Base-by-base conservation (phyloP, 1,284 basidiomycete species). In the Trametes polyzona region DNA sequence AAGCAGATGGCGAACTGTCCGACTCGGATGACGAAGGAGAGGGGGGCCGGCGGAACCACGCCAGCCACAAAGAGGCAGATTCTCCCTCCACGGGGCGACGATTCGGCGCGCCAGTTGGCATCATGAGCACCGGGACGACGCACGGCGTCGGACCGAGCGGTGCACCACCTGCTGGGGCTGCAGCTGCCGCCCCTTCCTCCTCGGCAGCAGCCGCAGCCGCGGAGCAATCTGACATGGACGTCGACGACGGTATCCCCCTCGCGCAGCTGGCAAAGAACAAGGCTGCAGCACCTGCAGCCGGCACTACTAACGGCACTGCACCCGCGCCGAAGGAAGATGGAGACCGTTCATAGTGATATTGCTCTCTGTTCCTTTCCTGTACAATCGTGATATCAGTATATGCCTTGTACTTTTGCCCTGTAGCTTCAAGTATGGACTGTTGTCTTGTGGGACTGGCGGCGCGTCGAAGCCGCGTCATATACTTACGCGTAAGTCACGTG, bases 11-110 rank as follows among this genome's bases (percentile, higher is more conserved):
- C 39, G 92, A 93, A 69, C 76, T 92, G 9, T 92, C 90, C 7
- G 90, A 93, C 68, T 93, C 91, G 1, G 90, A 93, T 61, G 90
- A 95, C 69, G 93, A 95, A 73, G 93, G 91, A 16, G 89, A 92
- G 67, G 92, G 88, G 32, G 87, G 84, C 10, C 81, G 92, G 49
- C 78, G 86, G 56, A 81, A 95, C 64, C 85, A 87, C 59, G 74
- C 80, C 6, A 76, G 76, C 39, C 83, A 88, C 69, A 79, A 79
- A 17, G 80, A 83, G 29, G 73, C 72, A 17, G 83, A 82, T 37
- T 80, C 78, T 47, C 73, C 67, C 14, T 44, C 65, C 0, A 68
- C 76, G 2, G 77, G 78, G 29, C 81, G 83, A 49, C 84, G 86
- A 65, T 88, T 86, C 59, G 85, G 85, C 21, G 82, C 88, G 59